A percentile compares a stretch with the other conserved stretches of the same genome.
Evolutionary conservation across 1,284 basidiomycete genomes (phyloP).

Genomic region (Marasmius oreades): DNA sequence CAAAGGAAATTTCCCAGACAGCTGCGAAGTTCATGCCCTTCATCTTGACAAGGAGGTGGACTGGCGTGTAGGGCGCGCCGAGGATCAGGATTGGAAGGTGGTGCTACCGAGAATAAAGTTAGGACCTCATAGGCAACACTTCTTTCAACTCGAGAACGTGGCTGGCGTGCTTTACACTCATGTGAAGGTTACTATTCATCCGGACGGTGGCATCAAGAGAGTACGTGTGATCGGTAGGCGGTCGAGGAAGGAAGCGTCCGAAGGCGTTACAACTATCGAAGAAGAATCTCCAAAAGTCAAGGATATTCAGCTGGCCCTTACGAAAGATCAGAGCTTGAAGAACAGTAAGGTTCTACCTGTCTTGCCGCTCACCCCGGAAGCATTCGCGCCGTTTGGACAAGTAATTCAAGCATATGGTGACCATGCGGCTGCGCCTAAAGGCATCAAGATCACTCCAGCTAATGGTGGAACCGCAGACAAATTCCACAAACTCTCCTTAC

Average conservation of each 20-base stretch:
- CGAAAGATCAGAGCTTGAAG: conserved; percentile 5
- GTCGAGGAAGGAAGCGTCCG: conserved; percentile 19
- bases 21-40: conserved; percentile 78
- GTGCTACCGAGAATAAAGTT: conserved; percentile 79
- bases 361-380: conserved; percentile 77
- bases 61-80: conserved; percentile 34
- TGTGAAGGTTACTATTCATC: conserved; percentile 86
- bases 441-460: conserved; percentile 70
- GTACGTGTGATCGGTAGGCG: conserved; percentile 78
- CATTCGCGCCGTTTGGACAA: conserved; percentile 80
- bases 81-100: conserved; percentile 63
- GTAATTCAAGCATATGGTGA: conserved; percentile 83
- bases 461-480: conserved; percentile 89
- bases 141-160: conserved; percentile 75
- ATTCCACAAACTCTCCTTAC: conserved; percentile 80
- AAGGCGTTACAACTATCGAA: conserved; percentile 6
- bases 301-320: conserved; percentile 1
- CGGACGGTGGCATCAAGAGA: conserved; percentile 95
- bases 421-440: conserved; percentile 59
- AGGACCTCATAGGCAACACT: conserved; percentile 89
- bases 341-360: conserved; percentile 49
- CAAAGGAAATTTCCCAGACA: conserved; percentile 95
- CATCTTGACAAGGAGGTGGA: conserved; percentile 41
- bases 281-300: conserved; percentile 10
- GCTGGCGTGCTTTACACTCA: conserved; percentile 70